phyloP scores from a whole-genome alignment of 169 alveolate genomes.

The Theileria luwenshuni region DNA sequence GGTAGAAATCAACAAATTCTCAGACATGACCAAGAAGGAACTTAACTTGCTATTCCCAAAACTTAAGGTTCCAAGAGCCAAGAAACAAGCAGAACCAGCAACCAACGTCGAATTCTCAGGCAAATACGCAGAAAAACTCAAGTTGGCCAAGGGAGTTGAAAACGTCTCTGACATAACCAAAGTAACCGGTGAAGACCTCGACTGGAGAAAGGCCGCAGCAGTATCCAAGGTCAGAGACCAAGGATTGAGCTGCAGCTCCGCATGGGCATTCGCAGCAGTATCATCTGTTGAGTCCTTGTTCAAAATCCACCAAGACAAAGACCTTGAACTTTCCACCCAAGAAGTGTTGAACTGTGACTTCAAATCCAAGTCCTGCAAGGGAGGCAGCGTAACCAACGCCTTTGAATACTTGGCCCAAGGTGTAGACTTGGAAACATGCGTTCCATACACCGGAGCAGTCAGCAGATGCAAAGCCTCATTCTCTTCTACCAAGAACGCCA shows the following conservation, averaged over 20 bases:
- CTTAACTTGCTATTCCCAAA: slow-evolving; percentile 13
- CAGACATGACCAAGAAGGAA: slow-evolving; percentile 54
- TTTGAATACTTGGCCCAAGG: slow-evolving; percentile 80
- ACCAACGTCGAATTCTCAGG: slow-evolving; percentile 12
- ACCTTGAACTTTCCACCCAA: slow-evolving; percentile 80
- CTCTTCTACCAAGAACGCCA: slow-evolving; percentile 20
- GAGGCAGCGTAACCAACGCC: slow-evolving; percentile 83
- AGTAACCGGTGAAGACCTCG: slow-evolving; percentile 47
- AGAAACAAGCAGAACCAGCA: slow-evolving; percentile 9
- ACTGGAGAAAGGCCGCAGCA: slow-evolving; percentile 75
- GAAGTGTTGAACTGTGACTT: slow-evolving; percentile 85
- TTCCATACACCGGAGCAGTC: slow-evolving; percentile 75
- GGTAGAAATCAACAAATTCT: slow-evolving; percentile 47
- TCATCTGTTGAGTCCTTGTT: slow-evolving; percentile 78
- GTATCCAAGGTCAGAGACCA: slow-evolving; percentile 80
- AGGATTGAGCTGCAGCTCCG: slow-evolving; percentile 76
- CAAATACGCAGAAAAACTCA: slow-evolving; percentile 2
- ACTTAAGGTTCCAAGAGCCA: slow-evolving; percentile 8
- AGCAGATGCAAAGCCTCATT: slow-evolving; percentile 36
- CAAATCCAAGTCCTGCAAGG: slow-evolving; percentile 80
- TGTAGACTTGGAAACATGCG: slow-evolving; percentile 67
- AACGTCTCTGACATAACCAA: slow-evolving; percentile 18
- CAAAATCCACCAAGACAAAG: slow-evolving; percentile 46
- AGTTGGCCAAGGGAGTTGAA: slow-evolving; percentile 27
- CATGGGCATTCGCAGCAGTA: slow-evolving; percentile 85